A percentile compares a stretch with the other conserved stretches of the same genome.
These are phyloP conservation scores for Pleurotus tuoliensis DNA, from an alignment of 768 basidiomycete genomes.

Conservation along the genomic window DNA sequence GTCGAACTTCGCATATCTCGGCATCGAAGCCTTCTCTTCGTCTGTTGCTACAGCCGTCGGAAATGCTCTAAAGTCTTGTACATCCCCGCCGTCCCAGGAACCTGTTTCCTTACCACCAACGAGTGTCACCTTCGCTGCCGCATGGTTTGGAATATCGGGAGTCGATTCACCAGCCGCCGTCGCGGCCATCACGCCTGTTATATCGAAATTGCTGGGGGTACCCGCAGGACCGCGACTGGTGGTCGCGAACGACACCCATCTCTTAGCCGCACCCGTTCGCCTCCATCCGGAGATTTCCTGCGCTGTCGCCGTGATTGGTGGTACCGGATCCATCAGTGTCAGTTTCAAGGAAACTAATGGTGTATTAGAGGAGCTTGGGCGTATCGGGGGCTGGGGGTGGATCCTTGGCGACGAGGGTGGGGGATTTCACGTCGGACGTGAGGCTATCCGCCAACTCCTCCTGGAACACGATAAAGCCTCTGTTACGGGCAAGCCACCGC, in stretches of 20 bases:
- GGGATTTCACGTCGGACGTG: conserved; percentile 76
- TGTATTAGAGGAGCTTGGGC: conserved; percentile 55
- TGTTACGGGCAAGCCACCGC: conserved; percentile 25
- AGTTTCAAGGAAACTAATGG: conserved; percentile 47
- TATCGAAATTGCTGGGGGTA: conserved; percentile 57
- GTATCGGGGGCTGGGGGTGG: conserved; percentile 83
- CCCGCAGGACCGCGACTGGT: conserved; percentile 50
- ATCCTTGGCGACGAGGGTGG: conserved; percentile 83
- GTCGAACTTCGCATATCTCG: conserved; percentile 83
- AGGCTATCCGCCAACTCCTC: conserved; percentile 67
- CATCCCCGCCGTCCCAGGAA: conserved; percentile 30
- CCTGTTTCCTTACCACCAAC: conserved; percentile 35
- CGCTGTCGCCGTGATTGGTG: conserved; percentile 73
- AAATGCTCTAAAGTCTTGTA: conserved; percentile 47
- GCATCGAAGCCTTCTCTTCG: conserved; percentile 52
- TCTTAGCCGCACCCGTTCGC: conserved; percentile 76
- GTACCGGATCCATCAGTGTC: conserved; percentile 78
- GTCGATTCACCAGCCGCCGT: conserved; percentile 70
- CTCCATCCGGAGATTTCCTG: conserved; percentile 53
- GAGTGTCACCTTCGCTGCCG: conserved; percentile 49
- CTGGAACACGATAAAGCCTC: conserved; percentile 49
- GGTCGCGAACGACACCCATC: conserved; percentile 80
- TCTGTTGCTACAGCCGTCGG: conserved; percentile 50
- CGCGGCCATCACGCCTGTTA: conserved; percentile 45
- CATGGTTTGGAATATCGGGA: conserved; percentile 83